Base-by-base conservation (phyloP, 177 flowering plant genomes). In the Vitis hybrid region DNA sequence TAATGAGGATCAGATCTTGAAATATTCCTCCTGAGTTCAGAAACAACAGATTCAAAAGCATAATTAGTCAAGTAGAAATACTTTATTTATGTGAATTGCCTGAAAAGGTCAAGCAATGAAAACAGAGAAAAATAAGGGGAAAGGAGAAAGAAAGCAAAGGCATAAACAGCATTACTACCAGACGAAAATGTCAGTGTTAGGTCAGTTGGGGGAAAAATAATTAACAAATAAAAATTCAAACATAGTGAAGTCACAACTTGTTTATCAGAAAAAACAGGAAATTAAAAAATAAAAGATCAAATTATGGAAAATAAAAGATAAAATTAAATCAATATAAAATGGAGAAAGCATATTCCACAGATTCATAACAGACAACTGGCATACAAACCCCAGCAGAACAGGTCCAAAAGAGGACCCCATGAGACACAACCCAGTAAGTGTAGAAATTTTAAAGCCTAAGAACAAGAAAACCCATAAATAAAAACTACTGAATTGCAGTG, bases 1-100 rank as follows among this genome's bases (percentile, higher is more conserved):
- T 82, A 76, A 10, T 51, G 74, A 65, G 48, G 70, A 79, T 77
- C 76, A 12, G 85, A 77, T 70, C 84, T 85, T 55, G 98, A 82
- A 61, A 60, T 61, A 74, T 91, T 91, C 72, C 96, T 88, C 45
- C 45, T 39, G 45, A 84, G 13, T 73, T 57, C n/a, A 62, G 57
- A 68, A 68, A 48, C 9, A 64, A 55, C 52, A 64, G 12, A 59
- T 33, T 55, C 39, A 67, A 66, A 45, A 55, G 19, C 18, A 18
- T 15, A 75, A 70, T 29, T 26, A 55, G 10, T 58, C 62, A 50
- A 59, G 11, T 1, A 66, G 16, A 55, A 50, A 60, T 9, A 2
- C 12, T 22, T 19, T 57, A 57, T 16, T 22, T 12, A 2, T 45
- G 16, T 29, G 19, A 63, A 63, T 13, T 63, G 14, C 14, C 12